These are phyloP conservation scores for Lasiodiplodia gonubiensis DNA, from an alignment of 2,329 filamentous ascomycete species.

Conservation along the genomic window DNA sequence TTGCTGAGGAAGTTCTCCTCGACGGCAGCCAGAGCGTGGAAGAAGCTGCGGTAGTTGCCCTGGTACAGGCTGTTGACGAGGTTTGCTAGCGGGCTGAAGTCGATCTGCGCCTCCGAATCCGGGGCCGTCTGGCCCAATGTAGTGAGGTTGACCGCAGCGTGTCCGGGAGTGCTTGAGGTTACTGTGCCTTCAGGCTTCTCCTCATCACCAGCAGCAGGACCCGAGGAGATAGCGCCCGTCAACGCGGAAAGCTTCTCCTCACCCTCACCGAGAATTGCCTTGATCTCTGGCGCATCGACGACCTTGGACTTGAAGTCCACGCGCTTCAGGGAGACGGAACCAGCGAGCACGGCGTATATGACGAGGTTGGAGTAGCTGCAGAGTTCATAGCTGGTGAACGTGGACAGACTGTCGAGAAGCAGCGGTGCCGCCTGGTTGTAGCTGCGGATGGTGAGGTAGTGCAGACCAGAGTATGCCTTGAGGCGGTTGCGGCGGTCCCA, in stretches of 20 bases:
- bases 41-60: constrained; percentile 93
- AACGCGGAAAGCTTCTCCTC: constrained; percentile 87
- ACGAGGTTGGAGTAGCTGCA: constrained; percentile 96
- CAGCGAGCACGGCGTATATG: constrained; percentile 92
- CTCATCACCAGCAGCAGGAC: constrained; percentile 77
- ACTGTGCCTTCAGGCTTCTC: constrained; percentile 68
- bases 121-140: constrained; percentile 72
- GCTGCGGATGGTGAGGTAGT: constrained; percentile 89
- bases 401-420: constrained; percentile 94
- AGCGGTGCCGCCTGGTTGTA: constrained; percentile 89
- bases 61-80: constrained; percentile 91
- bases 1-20: constrained; percentile 94
- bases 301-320: constrained; percentile 99
- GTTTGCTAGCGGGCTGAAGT: constrained; percentile 86
- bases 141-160: constrained; percentile 85
- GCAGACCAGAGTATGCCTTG: constrained; percentile 96
- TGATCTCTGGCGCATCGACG: constrained; percentile 97
- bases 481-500: constrained; percentile 98
- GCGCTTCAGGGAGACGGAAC: constrained; percentile 91
- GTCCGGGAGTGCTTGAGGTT: constrained; percentile 58
- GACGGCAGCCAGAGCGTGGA: constrained; percentile 83
- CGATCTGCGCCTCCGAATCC: constrained; percentile 79
- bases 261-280: constrained; percentile 88
- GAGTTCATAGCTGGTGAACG: constrained; percentile 97
- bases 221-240: constrained; percentile 78